These are phyloP conservation scores for Echites panduratus DNA, from an alignment of 257 asterid genomes.

Conservation along the genomic window DNA sequence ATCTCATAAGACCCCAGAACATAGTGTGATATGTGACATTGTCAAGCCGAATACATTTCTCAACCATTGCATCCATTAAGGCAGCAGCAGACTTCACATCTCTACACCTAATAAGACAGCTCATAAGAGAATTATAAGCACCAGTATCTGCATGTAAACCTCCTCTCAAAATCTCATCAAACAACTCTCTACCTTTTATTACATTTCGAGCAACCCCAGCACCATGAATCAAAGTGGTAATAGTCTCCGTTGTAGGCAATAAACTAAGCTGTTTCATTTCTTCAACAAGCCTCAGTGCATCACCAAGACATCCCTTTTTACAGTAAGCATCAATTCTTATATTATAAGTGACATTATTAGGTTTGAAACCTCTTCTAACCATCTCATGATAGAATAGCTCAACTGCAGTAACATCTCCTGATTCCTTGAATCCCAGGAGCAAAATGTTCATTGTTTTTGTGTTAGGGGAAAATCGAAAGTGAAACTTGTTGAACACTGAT, in stretches of 20 bases:
- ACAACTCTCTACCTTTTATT: slow-evolving; percentile 54
- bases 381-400: slow-evolving; percentile 91
- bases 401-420: slow-evolving; percentile 69
- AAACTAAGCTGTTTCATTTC: slow-evolving; percentile 57
- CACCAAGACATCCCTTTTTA: slow-evolving; percentile 61
- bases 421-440: slow-evolving; percentile 85
- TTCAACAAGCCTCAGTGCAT: slow-evolving; percentile 69
- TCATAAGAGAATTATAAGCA: slow-evolving; percentile 73
- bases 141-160: slow-evolving; percentile 50
- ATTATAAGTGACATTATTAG: slow-evolving; percentile 52
- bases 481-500: slow-evolving; percentile 70
- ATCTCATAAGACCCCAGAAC: slow-evolving; percentile 65
- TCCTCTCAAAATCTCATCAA: slow-evolving; percentile 43
- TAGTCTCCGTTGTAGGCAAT: slow-evolving; percentile 59
- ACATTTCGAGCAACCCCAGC: slow-evolving; percentile 76
- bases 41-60: slow-evolving; percentile 44
- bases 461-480: slow-evolving; percentile 54
- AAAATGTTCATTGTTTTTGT: slow-evolving; percentile 83
- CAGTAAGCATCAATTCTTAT: slow-evolving; percentile 76
- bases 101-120: slow-evolving; percentile 52
- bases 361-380: slow-evolving; percentile 79
- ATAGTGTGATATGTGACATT: slow-evolving; percentile 67
- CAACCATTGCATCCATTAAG: slow-evolving; percentile 68
- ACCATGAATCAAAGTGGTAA: slow-evolving; percentile 84
- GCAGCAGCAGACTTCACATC: slow-evolving; percentile 53